Evolutionary conservation across 805 yeast species (phyloP).

Genomic region (Saturnispora halmiae): DNA sequence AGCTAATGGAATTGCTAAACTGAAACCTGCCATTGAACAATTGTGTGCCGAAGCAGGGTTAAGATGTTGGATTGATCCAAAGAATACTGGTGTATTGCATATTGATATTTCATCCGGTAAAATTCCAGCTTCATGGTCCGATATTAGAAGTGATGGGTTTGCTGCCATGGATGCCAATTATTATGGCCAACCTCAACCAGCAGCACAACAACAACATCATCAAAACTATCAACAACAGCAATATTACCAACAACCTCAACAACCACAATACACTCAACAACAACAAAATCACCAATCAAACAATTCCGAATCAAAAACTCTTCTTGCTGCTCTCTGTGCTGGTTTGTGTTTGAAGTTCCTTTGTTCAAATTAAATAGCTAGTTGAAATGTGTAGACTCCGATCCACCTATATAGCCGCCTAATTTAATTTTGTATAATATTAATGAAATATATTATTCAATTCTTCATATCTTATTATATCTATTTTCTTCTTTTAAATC

Average conservation of each 20-base stretch:
- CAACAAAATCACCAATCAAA: conserved; percentile 23
- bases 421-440: too few relatives aligned
- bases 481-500: too few relatives aligned
- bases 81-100: conserved; percentile 74
- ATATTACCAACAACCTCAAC: conserved; percentile 26
- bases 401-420: too few relatives aligned
- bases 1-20: conserved; percentile 68
- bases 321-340: conserved; percentile 5
- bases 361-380: background rate
- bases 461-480: too few relatives aligned
- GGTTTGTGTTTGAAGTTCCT: conserved; percentile 3
- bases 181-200: conserved; percentile 12
- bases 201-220: conserved; percentile 17
- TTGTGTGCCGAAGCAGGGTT: conserved; percentile 62
- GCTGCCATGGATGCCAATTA: conserved; percentile 27
- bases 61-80: conserved; percentile 50
- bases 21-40: conserved; percentile 82
- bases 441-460: too few relatives aligned
- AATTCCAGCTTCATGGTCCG: conserved; percentile 33
- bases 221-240: conserved; percentile 22
- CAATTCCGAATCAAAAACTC: conserved; percentile 1
- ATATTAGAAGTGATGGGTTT: conserved; percentile 25
- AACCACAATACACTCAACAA: conserved; percentile 24
- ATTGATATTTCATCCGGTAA: conserved; percentile 49
- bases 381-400: background rate